Percentiles rank a stretch among this genome's conserved stretches.
These are phyloP conservation scores for Dictyostelium citrinum DNA, from an alignment of 78 protist species.

Conservation along the genomic window DNA sequence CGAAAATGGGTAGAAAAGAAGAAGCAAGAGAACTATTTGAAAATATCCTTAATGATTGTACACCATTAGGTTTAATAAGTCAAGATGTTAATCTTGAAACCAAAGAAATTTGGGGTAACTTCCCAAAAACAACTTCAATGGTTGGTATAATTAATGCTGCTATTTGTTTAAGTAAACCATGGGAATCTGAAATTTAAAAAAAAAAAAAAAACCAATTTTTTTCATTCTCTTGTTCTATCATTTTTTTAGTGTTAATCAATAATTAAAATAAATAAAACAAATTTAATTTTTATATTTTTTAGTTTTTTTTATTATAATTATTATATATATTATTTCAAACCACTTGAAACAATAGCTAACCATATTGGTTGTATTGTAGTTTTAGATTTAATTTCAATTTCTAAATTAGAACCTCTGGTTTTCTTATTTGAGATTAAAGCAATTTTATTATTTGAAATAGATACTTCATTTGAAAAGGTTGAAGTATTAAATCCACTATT, in stretches of 20 bases:
- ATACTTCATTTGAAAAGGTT: neutral
- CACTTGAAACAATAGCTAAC: neutral
- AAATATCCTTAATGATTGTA: conserved; percentile 58
- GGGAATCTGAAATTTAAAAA: conserved; percentile 69
- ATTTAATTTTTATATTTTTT: no score
- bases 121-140: conserved; percentile 81
- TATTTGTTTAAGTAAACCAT: conserved; percentile 46
- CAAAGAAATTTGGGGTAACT: conserved; percentile 84
- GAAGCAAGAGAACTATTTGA: conserved; percentile 84
- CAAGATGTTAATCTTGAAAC: conserved; percentile 68
- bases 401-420: neutral
- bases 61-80: conserved; percentile 63
- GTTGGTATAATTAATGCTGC: conserved; percentile 72
- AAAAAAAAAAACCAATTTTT: neutral
- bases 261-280: no score
- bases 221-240: no score
- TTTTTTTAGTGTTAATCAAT: no score
- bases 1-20: conserved; percentile 60
- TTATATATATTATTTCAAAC: neutral
- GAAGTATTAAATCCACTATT: neutral
- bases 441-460: neutral
- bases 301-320: neutral
- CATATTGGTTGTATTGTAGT: neutral
- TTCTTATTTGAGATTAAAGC: neutral
- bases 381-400: neutral